phyloP scores from a whole-genome alignment of 2,329 filamentous ascomycete species.

The Neoarthrinium moseri region DNA sequence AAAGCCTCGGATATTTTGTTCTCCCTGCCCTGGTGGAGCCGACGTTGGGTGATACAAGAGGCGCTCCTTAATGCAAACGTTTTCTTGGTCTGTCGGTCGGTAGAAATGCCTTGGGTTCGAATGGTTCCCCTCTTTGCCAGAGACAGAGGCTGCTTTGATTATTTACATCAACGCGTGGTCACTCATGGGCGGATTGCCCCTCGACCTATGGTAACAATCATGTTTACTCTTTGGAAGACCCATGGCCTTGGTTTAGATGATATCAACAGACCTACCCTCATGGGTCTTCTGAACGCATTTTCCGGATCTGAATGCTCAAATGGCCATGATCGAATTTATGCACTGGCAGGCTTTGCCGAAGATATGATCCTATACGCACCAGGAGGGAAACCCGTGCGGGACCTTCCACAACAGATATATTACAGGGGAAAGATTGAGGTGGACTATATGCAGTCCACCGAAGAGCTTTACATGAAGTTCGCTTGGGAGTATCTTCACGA shows the following conservation, averaged over 20 bases:
- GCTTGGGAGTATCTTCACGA: neutral
- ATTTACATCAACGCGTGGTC: too few relatives aligned
- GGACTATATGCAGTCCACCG: neutral
- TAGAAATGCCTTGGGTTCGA: too few relatives aligned
- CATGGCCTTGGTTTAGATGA: neutral
- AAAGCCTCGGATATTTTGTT: neutral
- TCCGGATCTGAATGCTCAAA: neutral
- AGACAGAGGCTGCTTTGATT: too few relatives aligned
- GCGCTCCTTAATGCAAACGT: too few relatives aligned
- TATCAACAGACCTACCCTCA: neutral
- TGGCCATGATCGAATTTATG: neutral
- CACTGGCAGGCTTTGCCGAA: neutral
- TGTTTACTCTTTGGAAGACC: too few relatives aligned
- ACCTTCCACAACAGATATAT: too few relatives aligned
- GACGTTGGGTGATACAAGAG: too few relatives aligned
- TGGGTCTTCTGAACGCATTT: neutral
- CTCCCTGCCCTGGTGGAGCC: too few relatives aligned
- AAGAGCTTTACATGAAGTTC: neutral
- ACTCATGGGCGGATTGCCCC: too few relatives aligned
- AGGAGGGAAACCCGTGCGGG: neutral
- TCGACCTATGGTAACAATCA: too few relatives aligned
- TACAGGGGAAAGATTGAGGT: neutral
- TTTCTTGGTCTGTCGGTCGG: too few relatives aligned
- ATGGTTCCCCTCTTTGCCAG: too few relatives aligned
- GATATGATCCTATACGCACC: neutral